Percentiles rank a stretch among this genome's conserved stretches.
These are phyloP conservation scores for Plicaturopsis crispa DNA, from an alignment of 768 basidiomycete species.

Conservation along the genomic window DNA sequence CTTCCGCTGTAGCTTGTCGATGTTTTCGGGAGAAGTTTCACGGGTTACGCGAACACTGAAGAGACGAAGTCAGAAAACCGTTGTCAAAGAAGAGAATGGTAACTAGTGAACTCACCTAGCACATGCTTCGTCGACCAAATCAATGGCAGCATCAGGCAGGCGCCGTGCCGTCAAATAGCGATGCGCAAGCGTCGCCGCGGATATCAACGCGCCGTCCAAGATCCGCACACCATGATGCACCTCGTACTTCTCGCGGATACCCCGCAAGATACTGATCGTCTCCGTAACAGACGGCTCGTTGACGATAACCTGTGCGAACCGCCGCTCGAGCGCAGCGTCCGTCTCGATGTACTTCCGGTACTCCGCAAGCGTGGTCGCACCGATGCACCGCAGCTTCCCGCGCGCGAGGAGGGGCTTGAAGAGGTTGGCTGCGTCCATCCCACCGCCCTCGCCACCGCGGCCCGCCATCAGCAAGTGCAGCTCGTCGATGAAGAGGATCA, in stretches of 20 bases:
- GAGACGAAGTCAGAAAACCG: slow-evolving; percentile 7
- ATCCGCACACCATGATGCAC: slow-evolving; percentile 90
- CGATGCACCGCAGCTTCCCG: slow-evolving; percentile 68
- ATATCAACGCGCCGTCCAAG: slow-evolving; percentile 79
- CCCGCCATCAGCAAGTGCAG: slow-evolving; percentile 92
- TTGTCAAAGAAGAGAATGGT: neutral
- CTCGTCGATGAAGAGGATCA: slow-evolving; percentile 95
- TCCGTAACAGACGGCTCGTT: slow-evolving; percentile 88
- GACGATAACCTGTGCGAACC: slow-evolving; percentile 90
- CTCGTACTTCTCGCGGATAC: slow-evolving; percentile 88
- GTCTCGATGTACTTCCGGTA: slow-evolving; percentile 93
- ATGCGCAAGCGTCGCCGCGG: slow-evolving; percentile 86
- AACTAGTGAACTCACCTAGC: slow-evolving; percentile 47
- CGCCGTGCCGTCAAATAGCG: slow-evolving; percentile 83
- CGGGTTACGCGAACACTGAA: slow-evolving; percentile 82
- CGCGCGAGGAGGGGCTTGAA: slow-evolving; percentile 90
- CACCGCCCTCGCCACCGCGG: slow-evolving; percentile 71
- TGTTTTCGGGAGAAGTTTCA: slow-evolving; percentile 90
- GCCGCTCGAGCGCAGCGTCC: slow-evolving; percentile 83
- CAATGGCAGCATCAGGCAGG: slow-evolving; percentile 83
- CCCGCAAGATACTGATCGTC: slow-evolving; percentile 89
- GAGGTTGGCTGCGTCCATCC: slow-evolving; percentile 91
- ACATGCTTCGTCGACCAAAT: slow-evolving; percentile 88
- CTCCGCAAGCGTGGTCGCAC: slow-evolving; percentile 89
- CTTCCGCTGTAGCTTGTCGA: slow-evolving; percentile 83